Percentiles rank a stretch among this genome's conserved stretches.
phyloP scores from a whole-genome alignment of 164 flowering plant species.

The Liriodendron chinense region DNA sequence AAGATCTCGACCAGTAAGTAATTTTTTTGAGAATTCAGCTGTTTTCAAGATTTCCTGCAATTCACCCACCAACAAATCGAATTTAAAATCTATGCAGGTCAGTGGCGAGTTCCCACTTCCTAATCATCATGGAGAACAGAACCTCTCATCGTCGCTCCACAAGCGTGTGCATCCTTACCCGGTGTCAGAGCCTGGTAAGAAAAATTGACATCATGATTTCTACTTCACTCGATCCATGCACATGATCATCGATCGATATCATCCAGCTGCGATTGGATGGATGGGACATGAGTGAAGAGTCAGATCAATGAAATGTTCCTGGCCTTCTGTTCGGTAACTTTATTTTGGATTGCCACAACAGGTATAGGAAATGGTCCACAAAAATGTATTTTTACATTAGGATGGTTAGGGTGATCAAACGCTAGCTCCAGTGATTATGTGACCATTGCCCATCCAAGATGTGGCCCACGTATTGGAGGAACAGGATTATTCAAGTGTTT shows the following conservation, averaged over 20 bases:
- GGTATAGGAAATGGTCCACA: no score
- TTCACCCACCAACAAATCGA: not conserved
- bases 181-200: constrained; percentile 63
- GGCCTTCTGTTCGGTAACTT: no score
- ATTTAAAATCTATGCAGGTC: constrained; percentile 40
- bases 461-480: not conserved
- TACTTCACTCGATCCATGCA: no score
- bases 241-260: no score
- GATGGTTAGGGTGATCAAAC: not conserved
- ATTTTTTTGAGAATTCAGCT: not conserved
- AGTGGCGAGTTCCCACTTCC: constrained; percentile 82
- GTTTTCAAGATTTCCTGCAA: not conserved
- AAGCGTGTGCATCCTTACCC: constrained; percentile 88
- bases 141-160: constrained; percentile 53
- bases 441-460: not conserved
- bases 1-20: constrained; percentile 65
- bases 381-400: no score
- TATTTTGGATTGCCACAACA: no score
- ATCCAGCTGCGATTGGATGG: no score
- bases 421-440: not conserved
- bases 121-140: constrained; percentile 53
- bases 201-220: no score
- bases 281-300: no score
- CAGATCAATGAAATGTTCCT: no score
- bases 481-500: not conserved